A percentile compares a stretch with the other conserved stretches of the same genome.
Conservation (phyloP, 805 yeast genomes). For the Scheffersomyces stipitis region DNA sequence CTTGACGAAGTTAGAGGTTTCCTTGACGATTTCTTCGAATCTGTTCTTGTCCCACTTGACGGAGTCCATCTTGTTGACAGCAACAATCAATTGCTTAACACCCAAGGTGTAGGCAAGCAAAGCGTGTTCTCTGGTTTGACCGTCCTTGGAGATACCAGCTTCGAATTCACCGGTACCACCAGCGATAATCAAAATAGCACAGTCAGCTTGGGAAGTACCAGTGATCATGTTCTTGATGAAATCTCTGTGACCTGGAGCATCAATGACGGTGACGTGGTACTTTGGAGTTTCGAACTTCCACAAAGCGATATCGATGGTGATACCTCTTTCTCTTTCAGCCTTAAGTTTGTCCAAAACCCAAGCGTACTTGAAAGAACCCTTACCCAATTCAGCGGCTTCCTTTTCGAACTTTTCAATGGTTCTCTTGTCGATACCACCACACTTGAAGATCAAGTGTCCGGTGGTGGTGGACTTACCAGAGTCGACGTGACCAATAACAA, state of each 20-base stretch:
- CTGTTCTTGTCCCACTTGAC: conserved; percentile 83
- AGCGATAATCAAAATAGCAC: conserved; percentile 88
- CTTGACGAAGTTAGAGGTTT: conserved; percentile 77
- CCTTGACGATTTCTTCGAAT: conserved; percentile 75
- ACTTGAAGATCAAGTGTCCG: conserved; percentile 98
- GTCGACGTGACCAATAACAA: conserved; percentile 99
- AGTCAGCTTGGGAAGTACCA: conserved; percentile 92
- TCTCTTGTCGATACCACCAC: conserved; percentile 99
- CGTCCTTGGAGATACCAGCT: conserved; percentile 93
- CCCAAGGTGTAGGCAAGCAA: conserved; percentile 87
- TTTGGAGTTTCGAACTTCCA: conserved; percentile 93
- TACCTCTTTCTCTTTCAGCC: conserved; percentile 98
- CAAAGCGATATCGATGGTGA: conserved; percentile 90
- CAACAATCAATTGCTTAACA: conserved; percentile 83
- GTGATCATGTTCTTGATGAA: conserved; percentile 95
- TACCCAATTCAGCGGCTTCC: conserved; percentile 97
- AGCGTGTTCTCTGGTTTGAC: conserved; percentile 96
- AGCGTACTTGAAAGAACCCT: conserved; percentile 97
- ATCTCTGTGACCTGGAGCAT: conserved; percentile 96
- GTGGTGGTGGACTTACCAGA: conserved; percentile 95
- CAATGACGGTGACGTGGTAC: conserved; percentile 87
- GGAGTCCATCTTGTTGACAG: conserved; percentile 94
- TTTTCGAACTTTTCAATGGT: conserved; percentile 97
- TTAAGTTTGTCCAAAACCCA: conserved; percentile 95
- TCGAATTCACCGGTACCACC: conserved; percentile 94